A percentile compares a stretch with the other conserved stretches of the same genome.
Evolutionary conservation across 176 grass and related monocot species (phyloP).

Genomic region (Zoysia pacifica): DNA sequence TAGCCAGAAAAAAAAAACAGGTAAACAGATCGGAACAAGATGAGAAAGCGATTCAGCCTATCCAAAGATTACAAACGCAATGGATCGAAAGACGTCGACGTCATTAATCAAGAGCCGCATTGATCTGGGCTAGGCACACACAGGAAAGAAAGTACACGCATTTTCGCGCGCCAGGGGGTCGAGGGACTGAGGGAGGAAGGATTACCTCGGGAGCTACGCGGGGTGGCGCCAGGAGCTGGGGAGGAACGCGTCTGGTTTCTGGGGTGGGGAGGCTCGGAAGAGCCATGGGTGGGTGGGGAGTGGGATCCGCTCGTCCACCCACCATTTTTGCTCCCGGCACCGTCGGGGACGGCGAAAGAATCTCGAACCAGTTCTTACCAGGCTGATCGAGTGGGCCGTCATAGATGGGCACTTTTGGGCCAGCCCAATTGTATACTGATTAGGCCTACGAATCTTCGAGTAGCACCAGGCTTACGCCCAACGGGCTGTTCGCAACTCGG

Average conservation of each 20-base stretch:
- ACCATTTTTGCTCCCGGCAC: conserved; percentile 9
- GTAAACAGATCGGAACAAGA: neutral
- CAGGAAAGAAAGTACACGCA: neutral
- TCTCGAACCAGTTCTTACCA: neutral
- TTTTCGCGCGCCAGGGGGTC: neutral
- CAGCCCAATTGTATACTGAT: neutral
- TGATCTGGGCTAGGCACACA: too few species aligned
- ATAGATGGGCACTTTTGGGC: neutral
- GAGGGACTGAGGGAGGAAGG: too few species aligned
- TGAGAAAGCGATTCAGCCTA: neutral
- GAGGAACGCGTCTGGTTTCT: neutral
- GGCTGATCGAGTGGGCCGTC: neutral
- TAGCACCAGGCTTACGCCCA: neutral
- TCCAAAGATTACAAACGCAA: neutral
- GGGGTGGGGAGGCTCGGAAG: neutral
- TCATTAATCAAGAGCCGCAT: neutral
- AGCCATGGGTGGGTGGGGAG: neutral
- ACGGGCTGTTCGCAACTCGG: neutral
- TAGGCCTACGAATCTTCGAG: neutral
- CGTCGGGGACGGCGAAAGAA: neutral
- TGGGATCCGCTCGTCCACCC: neutral
- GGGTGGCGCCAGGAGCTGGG: neutral
- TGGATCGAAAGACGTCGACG: neutral
- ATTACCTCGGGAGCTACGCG: conserved; percentile 12
- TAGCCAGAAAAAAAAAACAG: neutral